These are phyloP conservation scores for Eimeria tenella DNA, from an alignment of 169 alveolate species.

Conservation along the genomic window DNA sequence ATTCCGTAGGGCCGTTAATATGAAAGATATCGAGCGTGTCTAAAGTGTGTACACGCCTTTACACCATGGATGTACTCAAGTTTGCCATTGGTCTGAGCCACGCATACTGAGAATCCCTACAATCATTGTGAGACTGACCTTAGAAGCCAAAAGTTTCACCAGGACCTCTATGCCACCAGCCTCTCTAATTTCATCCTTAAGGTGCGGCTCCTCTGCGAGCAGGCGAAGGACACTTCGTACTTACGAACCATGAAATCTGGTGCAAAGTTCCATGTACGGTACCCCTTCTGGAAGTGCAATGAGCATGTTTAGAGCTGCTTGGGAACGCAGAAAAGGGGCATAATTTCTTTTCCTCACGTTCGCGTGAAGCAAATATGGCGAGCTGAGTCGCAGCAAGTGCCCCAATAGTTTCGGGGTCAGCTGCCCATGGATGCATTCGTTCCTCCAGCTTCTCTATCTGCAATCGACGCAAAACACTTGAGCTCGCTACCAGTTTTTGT, in stretches of 20 bases:
- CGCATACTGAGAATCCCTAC: neutral
- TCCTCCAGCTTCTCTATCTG: conserved; percentile 91
- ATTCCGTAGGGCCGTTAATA: no score
- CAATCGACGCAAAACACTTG: neutral
- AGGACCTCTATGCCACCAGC: conserved; percentile 90
- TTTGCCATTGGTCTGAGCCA: no score
- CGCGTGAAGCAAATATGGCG: conserved; percentile 93
- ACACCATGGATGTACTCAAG: neutral
- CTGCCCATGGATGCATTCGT: conserved; percentile 97
- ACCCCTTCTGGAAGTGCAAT: no score
- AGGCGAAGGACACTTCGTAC: no score
- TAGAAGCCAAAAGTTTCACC: conserved; percentile 85
- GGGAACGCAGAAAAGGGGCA: neutral
- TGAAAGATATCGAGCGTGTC: neutral
- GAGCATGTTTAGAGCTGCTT: no score
- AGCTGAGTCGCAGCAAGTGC: conserved; percentile 97
- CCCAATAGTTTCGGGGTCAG: conserved; percentile 96
- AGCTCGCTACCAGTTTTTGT: neutral
- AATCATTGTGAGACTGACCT: neutral
- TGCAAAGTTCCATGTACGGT: no score
- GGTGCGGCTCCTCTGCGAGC: conserved; percentile 86
- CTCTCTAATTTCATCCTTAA: conserved; percentile 88
- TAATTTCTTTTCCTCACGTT: conserved; percentile 46
- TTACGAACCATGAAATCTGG: no score
- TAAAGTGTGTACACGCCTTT: neutral